Evolutionary conservation across 1,139 yeast species (phyloP), one percentile per base, ranked within the genome.

Genomic region (Magnusiomyces suaveolens): DNA sequence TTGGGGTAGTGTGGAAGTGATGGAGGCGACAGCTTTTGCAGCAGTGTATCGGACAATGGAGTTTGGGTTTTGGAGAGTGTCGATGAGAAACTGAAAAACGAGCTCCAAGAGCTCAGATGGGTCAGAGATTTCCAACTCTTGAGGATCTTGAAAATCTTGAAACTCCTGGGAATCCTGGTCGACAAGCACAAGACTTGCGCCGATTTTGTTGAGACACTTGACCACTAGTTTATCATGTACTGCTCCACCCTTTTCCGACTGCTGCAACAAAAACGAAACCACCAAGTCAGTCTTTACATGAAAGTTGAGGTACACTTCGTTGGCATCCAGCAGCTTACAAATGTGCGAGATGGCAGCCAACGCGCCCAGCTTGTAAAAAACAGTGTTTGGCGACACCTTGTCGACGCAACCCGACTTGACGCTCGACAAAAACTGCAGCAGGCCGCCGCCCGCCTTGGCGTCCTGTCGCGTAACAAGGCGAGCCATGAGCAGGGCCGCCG

Each of bases 21-120:
- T 63, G 41, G 77, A 65, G 0, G 80, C 74, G 1, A 78, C 55
- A 2, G 77, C 76, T 57, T 76, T 77, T 3, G 81, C 74, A 2
- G 74, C 72, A 2, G 77, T 64, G 52, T 73, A 73, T 44, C 82
- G 64, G 4, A 77, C 73, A 0, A 65, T 54, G 1, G 78, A 73
- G 53, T 74, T 74, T 20, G 62, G 63, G 57, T 72, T 66, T n/a
- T 67, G 67, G 2, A 74, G 61, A 0, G 60, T 54, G 1, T 59
- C 57, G 18, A 75, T 48, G 20, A 74, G 61, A n/a, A 60, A 58
- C 29, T 71, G 69, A 1, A 80, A 60, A 0, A 77, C 71, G 1
- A 68, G 69, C 57, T 81, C 84, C 2, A 77, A 66, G 6, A 46
- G 24, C 1, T 60, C 60, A 2, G 61, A 66, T 2, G 63, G 57